A percentile compares a stretch with the other conserved stretches of the same genome.
Conservation (phyloP, 1,139 yeast genomes). For the Arxiozyma slooffiae region DNA sequence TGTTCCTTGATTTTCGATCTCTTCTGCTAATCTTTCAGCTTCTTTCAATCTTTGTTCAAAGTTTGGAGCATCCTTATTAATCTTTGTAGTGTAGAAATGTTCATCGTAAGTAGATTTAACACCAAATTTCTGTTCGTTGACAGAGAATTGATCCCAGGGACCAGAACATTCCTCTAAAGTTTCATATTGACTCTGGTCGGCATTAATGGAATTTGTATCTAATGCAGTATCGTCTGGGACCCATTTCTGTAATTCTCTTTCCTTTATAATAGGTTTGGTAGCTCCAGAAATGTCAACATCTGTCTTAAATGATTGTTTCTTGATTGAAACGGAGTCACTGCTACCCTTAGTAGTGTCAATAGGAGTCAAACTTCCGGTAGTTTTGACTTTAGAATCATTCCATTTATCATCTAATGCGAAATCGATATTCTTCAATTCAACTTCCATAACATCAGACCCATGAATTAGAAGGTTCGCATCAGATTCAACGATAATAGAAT, state of each 20-base stretch:
- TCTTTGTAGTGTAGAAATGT: constrained; percentile 76
- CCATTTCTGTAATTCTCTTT: constrained; percentile 79
- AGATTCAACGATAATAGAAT: constrained; percentile 27
- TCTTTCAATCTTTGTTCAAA: constrained; percentile 52
- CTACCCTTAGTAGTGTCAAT: not conserved
- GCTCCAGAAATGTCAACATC: constrained; percentile 69
- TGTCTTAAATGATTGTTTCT: constrained; percentile 47
- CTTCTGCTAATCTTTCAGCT: constrained; percentile 74
- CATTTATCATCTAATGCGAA: constrained; percentile 22
- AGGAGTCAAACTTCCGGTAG: not conserved
- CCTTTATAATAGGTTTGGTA: constrained; percentile 34
- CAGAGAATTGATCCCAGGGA: constrained; percentile 89
- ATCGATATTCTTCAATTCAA: constrained; percentile 34
- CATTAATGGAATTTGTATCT: constrained; percentile 18
- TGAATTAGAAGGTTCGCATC: constrained; percentile 44
- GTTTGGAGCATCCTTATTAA: constrained; percentile 67
- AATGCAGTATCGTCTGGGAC: constrained; percentile 49
- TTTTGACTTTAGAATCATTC: constrained; percentile 12
- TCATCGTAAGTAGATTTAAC: constrained; percentile 83
- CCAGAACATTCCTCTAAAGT: constrained; percentile 40
- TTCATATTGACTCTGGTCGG: constrained; percentile 14
- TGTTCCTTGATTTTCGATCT: constrained; percentile 58
- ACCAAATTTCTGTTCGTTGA: constrained; percentile 80
- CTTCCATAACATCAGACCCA: constrained; percentile 55
- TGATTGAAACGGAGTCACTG: not conserved